Conservation (phyloP, 345 rosid genomes). For the Citrus mangshanensis region DNA sequence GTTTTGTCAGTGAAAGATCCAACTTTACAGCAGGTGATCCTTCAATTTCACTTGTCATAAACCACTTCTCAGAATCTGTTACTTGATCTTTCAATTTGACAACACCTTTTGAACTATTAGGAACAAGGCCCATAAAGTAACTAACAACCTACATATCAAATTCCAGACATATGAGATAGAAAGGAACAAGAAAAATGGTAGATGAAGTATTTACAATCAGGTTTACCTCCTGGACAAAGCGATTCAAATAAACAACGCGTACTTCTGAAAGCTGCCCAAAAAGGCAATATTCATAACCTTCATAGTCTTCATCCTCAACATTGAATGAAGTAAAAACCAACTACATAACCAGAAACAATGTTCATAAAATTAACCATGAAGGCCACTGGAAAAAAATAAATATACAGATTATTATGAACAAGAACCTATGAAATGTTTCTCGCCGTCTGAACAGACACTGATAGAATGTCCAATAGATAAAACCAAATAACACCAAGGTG, state of each 20-base stretch:
- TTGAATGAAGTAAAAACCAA: conserved; percentile 82
- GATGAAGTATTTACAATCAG: background rate
- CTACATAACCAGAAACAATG: conserved; percentile 40
- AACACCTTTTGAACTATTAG: conserved; percentile 56
- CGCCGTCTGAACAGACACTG: background rate
- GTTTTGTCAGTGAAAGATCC: conserved; percentile 85
- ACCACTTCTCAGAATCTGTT: conserved; percentile 87
- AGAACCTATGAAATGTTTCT: background rate
- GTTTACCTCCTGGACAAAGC: conserved; percentile 97
- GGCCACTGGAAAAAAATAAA: background rate
- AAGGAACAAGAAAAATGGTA: background rate
- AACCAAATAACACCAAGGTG: background rate
- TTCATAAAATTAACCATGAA: conserved; percentile 4
- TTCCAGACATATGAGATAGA: conserved; percentile 28
- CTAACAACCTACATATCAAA: conserved; percentile 56
- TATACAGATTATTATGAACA: background rate
- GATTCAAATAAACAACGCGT: conserved; percentile 86
- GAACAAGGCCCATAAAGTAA: conserved; percentile 94
- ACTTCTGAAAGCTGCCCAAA: conserved; percentile 97
- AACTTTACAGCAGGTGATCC: conserved; percentile 95
- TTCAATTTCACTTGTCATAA: conserved; percentile 81
- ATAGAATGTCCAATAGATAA: background rate
- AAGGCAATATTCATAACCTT: conserved; percentile 87
- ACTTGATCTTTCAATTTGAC: conserved; percentile 81
- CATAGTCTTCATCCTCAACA: conserved; percentile 75